Evolutionary conservation across 1,139 yeast species (phyloP).

Genomic region (Geotrichum macrosporum): DNA sequence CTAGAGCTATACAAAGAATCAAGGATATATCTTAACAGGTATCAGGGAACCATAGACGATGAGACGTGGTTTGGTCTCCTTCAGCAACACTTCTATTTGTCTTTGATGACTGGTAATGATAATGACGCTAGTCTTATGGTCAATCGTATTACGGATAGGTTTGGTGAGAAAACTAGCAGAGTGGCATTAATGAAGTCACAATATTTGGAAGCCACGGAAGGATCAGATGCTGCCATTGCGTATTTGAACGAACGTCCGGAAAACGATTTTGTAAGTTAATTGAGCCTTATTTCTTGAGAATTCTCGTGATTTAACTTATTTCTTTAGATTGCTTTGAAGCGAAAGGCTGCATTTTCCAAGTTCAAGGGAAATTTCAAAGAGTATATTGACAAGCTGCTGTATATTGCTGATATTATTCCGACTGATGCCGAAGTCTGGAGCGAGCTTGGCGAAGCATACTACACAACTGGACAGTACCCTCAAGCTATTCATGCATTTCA

Average conservation of each 20-base stretch:
- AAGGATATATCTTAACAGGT: slow-evolving; percentile 35
- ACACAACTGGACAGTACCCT: slow-evolving; percentile 55
- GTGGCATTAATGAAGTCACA: slow-evolving; percentile 54
- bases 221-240: slow-evolving; percentile 44
- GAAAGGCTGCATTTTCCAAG: slow-evolving; percentile 38
- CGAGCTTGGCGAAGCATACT: slow-evolving; percentile 64
- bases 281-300: not conserved
- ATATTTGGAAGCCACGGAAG: slow-evolving; percentile 54
- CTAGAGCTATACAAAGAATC: slow-evolving; percentile 32
- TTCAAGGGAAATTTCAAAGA: slow-evolving; percentile 34
- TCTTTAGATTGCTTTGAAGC: slow-evolving; percentile 34
- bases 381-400: slow-evolving; percentile 50
- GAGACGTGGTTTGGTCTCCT: slow-evolving; percentile 55
- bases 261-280: slow-evolving; percentile 33
- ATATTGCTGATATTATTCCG: slow-evolving; percentile 56
- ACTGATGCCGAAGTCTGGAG: slow-evolving; percentile 73
- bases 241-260: slow-evolving; percentile 35
- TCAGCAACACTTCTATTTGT: slow-evolving; percentile 68
- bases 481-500: slow-evolving; percentile 64
- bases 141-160: slow-evolving; percentile 61
- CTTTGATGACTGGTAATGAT: slow-evolving; percentile 62
- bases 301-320: no score
- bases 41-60: slow-evolving; percentile 41
- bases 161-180: slow-evolving; percentile 53
- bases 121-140: slow-evolving; percentile 63